A percentile compares a stretch with the other conserved stretches of the same genome.
phyloP scores from a whole-genome alignment of 306 rosid genomes.

The Inga laurina region DNA sequence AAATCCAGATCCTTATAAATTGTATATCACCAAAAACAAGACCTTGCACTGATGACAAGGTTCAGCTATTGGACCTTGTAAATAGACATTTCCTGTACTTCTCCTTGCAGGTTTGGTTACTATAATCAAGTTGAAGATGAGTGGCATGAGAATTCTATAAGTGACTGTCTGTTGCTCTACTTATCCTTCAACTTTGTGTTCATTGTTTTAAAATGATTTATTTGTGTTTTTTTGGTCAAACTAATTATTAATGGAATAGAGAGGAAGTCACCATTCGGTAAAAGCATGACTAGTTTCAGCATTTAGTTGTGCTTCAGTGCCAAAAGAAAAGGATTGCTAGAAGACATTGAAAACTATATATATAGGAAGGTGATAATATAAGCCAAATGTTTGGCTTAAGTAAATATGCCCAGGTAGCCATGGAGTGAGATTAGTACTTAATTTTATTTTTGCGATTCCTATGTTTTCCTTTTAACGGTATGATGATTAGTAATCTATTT shows the following conservation, averaged over 20 bases:
- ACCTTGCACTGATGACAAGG: background rate
- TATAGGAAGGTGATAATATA: constrained; percentile 14
- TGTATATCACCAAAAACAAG: constrained; percentile 2
- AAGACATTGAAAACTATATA: constrained; percentile 17
- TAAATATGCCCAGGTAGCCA: constrained; percentile 9
- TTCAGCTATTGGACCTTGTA: constrained; percentile 7
- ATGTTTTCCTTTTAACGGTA: constrained; percentile 5
- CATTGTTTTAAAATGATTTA: background rate
- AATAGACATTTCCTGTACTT: background rate
- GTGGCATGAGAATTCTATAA: constrained; percentile 8
- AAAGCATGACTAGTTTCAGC: constrained; percentile 8
- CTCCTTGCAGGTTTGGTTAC: constrained; percentile 10
- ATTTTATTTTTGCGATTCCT: background rate
- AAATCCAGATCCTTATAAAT: background rate
- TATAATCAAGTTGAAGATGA: background rate
- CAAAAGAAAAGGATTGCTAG: background rate
- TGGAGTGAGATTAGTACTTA: constrained; percentile 6
- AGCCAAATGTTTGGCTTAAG: background rate
- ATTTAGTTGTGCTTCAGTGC: background rate
- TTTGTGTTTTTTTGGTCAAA: background rate
- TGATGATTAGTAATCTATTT: constrained; percentile 23
- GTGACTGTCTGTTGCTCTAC: background rate
- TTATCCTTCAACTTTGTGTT: background rate
- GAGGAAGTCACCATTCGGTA: background rate
- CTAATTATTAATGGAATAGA: constrained; percentile 1